phyloP scores from a whole-genome alignment of 768 basidiomycete genomes.

The Infundibulicybe gibba region DNA sequence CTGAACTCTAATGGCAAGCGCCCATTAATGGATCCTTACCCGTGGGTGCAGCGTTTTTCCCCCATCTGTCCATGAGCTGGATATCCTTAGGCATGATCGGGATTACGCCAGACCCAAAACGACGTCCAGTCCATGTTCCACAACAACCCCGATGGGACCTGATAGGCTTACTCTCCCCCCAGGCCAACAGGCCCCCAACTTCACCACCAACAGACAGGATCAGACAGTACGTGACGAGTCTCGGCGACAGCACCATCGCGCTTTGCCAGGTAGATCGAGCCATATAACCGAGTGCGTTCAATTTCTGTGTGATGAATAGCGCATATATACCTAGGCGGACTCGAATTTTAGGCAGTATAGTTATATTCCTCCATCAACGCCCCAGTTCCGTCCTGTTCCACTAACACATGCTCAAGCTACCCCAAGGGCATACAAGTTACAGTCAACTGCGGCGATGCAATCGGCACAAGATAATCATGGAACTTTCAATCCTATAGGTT shows the following conservation, averaged over 20 bases:
- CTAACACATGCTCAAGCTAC: constrained; percentile 40
- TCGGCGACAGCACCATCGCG: constrained; percentile 13
- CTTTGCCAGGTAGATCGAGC: background rate
- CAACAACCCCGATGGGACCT: constrained; percentile 52
- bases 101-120: constrained; percentile 24
- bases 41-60: constrained; percentile 28
- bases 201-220: constrained; percentile 24
- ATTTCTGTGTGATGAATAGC: constrained; percentile 6
- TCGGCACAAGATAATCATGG: constrained; percentile 7
- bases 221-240: constrained; percentile 6
- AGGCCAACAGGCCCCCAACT: constrained; percentile 48
- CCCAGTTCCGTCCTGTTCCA: constrained; percentile 33
- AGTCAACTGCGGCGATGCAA: constrained; percentile 14
- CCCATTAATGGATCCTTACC: constrained; percentile 39
- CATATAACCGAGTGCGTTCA: constrained; percentile 20
- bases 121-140: constrained; percentile 61
- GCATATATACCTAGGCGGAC: constrained; percentile 17
- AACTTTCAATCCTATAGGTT: constrained; percentile 4
- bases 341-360: constrained; percentile 53
- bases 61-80: background rate
- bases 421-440: constrained; percentile 32
- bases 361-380: constrained; percentile 48
- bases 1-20: constrained; percentile 67
- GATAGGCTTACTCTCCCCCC: constrained; percentile 66
- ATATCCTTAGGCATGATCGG: constrained; percentile 15